phyloP scores from a whole-genome alignment of 2,329 filamentous ascomycete species.

The Phialophora macrospora region DNA sequence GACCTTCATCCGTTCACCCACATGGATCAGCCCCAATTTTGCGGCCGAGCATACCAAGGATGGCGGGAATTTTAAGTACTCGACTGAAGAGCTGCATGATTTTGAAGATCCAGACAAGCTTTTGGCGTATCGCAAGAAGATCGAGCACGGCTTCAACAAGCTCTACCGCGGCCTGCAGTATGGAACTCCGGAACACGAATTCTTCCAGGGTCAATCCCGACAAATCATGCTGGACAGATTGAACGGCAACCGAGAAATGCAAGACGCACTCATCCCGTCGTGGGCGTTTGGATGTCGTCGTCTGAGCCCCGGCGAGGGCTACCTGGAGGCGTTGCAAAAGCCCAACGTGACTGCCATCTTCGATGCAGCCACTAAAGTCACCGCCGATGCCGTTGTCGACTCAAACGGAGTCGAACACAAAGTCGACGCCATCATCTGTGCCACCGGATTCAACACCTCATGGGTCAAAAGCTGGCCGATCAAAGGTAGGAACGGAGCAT shows the following conservation, averaged over 20 bases:
- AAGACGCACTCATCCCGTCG: conserved; percentile 34
- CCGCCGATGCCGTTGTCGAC: conserved; percentile 1
- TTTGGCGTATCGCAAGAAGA: conserved; percentile 24
- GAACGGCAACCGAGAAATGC: conserved; percentile 34
- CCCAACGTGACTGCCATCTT: conserved; percentile 9
- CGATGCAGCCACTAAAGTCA: conserved; percentile 1
- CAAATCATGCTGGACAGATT: conserved; percentile 33
- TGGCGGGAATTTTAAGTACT: conserved; percentile 21
- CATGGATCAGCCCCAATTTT: conserved; percentile 39
- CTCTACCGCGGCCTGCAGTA: conserved; percentile 21
- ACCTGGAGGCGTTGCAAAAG: conserved; percentile 36
- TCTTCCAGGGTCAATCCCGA: not conserved
- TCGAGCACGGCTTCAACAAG: conserved; percentile 32
- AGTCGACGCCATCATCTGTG: conserved; percentile 6
- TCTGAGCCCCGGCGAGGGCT: conserved; percentile 32
- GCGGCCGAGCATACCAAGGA: conserved; percentile 33
- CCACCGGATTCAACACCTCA: conserved; percentile 4
- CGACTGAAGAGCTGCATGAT: conserved; percentile 24
- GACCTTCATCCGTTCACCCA: conserved; percentile 41
- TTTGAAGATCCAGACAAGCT: conserved; percentile 29
- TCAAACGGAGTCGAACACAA: conserved; percentile 5
- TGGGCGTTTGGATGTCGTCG: conserved; percentile 47
- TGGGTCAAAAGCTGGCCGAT: conserved; percentile 7
- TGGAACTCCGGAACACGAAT: conserved; percentile 16
- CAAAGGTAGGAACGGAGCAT: conserved; percentile 5